Conservation (phyloP, 139 green algal species). For the Closterium sp. region DNA sequence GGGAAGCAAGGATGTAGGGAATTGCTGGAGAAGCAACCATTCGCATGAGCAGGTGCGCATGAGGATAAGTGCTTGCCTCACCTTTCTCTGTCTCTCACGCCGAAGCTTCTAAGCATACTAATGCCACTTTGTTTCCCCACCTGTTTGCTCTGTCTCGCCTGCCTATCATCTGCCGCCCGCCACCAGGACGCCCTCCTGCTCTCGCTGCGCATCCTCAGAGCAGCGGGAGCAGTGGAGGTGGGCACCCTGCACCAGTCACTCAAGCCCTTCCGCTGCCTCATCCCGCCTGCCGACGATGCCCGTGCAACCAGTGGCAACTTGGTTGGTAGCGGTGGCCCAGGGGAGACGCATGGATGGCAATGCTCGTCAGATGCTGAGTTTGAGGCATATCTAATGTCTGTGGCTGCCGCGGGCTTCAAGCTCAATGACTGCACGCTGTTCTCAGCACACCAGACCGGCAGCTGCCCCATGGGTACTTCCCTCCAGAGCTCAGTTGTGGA, state of each 20-base stretch:
- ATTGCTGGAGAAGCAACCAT: too few species aligned
- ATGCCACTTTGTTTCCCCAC: too few species aligned
- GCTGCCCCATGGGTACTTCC: slow-evolving; percentile 60
- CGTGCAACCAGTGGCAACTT: too few species aligned
- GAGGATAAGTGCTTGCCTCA: too few species aligned
- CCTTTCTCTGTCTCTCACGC: too few species aligned
- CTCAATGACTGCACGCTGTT: slow-evolving; percentile 2
- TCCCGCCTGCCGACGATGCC: neutral
- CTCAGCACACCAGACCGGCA: slow-evolving; percentile 67
- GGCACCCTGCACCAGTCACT: slow-evolving; percentile 41
- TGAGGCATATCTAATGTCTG: slow-evolving; percentile 1
- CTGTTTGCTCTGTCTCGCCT: too few species aligned
- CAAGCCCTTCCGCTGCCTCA: slow-evolving; percentile 40
- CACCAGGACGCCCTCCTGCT: slow-evolving; percentile 49
- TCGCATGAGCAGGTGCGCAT: too few species aligned
- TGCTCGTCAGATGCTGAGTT: slow-evolving; percentile 4
- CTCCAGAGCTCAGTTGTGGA: slow-evolving; percentile 57
- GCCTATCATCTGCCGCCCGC: neutral
- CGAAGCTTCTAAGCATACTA: too few species aligned
- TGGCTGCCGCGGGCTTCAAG: neutral
- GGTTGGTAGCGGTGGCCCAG: too few species aligned
- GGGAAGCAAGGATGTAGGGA: too few species aligned
- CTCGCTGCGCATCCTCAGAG: slow-evolving; percentile 52
- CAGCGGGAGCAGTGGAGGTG: slow-evolving; percentile 58
- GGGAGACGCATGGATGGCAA: neutral